Percentiles rank a stretch among this genome's conserved stretches.
These are phyloP conservation scores for Tricholoma hemisulphureum DNA, from an alignment of 768 basidiomycete species.

Conservation along the genomic window DNA sequence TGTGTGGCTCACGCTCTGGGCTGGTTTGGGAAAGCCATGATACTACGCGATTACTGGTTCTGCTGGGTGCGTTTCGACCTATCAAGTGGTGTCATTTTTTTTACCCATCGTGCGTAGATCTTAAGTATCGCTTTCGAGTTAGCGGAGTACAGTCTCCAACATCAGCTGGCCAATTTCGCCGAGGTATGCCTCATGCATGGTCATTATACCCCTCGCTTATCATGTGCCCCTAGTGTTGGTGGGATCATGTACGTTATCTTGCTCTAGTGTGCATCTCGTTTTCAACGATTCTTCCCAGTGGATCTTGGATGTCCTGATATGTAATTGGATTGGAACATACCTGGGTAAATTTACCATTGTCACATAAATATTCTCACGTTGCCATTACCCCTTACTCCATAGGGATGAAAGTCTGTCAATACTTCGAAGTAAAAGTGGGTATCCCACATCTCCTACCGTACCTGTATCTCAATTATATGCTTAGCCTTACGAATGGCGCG, in stretches of 20 bases:
- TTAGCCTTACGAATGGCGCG: constrained; percentile 85
- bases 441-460: constrained; percentile 6
- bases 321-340: constrained; percentile 88
- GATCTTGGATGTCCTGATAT: constrained; percentile 82
- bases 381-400: constrained; percentile 11
- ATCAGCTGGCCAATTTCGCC: constrained; percentile 84
- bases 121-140: constrained; percentile 85
- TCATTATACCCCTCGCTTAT: background rate
- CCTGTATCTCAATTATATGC: constrained; percentile 15
- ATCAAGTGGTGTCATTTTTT: constrained; percentile 1
- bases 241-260: constrained; percentile 73
- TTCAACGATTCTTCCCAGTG: constrained; percentile 47
- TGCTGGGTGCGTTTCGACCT: constrained; percentile 65
- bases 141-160: constrained; percentile 84
- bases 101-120: constrained; percentile 48
- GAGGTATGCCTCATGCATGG: constrained; percentile 52
- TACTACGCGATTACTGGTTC: constrained; percentile 90
- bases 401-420: constrained; percentile 89
- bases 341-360: constrained; percentile 47
- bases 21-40: constrained; percentile 91
- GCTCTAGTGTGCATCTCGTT: constrained; percentile 1
- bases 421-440: constrained; percentile 80
- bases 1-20: constrained; percentile 82
- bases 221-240: constrained; percentile 66
- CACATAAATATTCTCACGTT: constrained; percentile 3